phyloP scores from a whole-genome alignment of 306 rosid species.

The Medicago lupulina region DNA sequence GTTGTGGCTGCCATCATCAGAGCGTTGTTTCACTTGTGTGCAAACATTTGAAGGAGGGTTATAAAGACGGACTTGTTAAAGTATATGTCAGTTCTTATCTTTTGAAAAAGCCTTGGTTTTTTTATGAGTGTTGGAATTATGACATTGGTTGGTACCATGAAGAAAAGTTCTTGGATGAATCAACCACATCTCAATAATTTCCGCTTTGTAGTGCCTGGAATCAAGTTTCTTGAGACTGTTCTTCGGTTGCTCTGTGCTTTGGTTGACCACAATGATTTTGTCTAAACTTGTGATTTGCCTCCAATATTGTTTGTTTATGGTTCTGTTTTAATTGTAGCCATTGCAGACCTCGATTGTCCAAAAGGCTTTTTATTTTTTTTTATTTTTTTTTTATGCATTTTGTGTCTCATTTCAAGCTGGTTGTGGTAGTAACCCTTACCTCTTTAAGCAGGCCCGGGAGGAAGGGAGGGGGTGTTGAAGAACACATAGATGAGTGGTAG shows the following conservation, averaged over 20 bases:
- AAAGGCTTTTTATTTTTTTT: too few relatives aligned
- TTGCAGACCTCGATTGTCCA: not conserved
- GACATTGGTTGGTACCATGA: not conserved
- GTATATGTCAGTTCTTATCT: not conserved
- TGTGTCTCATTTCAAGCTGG: not conserved
- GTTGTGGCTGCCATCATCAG: not conserved
- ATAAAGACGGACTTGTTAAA: not conserved
- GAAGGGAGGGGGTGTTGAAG: not conserved
- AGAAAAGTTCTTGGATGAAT: not conserved
- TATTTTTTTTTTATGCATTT: not conserved
- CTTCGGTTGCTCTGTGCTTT: not conserved
- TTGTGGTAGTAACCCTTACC: not conserved
- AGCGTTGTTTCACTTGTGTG: not conserved
- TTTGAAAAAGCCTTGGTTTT: not conserved
- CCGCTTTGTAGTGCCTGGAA: too few relatives aligned
- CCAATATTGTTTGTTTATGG: not conserved
- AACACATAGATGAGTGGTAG: not conserved
- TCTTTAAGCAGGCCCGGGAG: not conserved
- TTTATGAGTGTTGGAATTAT: not conserved
- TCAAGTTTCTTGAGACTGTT: too few relatives aligned
- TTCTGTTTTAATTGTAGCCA: not conserved
- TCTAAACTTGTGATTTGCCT: not conserved
- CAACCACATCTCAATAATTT: too few relatives aligned
- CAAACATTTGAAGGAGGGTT: not conserved
- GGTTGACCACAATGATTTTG: not conserved